Base-by-base conservation (phyloP, 208 protist species). In the Leishmania tarentolae region DNA sequence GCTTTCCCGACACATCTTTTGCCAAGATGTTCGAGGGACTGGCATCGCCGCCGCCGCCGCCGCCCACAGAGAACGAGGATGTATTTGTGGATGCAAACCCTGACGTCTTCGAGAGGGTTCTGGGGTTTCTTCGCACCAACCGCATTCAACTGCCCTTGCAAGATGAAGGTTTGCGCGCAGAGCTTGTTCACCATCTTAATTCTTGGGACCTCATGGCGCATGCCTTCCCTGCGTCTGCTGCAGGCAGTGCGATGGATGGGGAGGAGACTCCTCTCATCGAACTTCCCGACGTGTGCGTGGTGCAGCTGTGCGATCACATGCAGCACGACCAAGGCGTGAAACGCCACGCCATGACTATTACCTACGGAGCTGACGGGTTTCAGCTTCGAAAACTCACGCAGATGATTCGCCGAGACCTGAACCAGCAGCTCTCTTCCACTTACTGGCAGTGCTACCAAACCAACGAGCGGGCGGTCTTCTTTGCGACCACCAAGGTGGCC, bases 381-480 rank as follows among this genome's bases (percentile, higher is more conserved):
- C 86, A 93, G 57, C 82, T 97, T 44, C 94, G 94, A 40, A 50
- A 47, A 59, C 89, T 97, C 65, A 92, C 91, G 28, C 89, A 88
- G 68, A 77, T 85, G 82, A 95, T 97, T 52, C 92, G 94, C 28
- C 74, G 86, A 40, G 94, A 97, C 74, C 76, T 97, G 52, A 89
- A 95, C 70, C 50, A 44, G 75, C 91, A 94, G 83, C 87, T 97
- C 8, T 95, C 92, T 72, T 96, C 92, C 8, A 97, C 94, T 7
- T 97, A 95, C 82, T 97, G 94, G 92, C 94, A 97, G 85, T 94
- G 90, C 86, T 95, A 96, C 76, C 94, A 97, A 82, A 97, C 94
- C 2, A 92, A 92, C 75, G 94, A 96, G 84, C 82, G 94, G 9
- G 92, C 94, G n/a, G 90, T 85, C 24, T 97, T 97, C 78, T 97